Base-by-base conservation (phyloP, 805 yeast species). In the Maudiozyma barnettii region DNA sequence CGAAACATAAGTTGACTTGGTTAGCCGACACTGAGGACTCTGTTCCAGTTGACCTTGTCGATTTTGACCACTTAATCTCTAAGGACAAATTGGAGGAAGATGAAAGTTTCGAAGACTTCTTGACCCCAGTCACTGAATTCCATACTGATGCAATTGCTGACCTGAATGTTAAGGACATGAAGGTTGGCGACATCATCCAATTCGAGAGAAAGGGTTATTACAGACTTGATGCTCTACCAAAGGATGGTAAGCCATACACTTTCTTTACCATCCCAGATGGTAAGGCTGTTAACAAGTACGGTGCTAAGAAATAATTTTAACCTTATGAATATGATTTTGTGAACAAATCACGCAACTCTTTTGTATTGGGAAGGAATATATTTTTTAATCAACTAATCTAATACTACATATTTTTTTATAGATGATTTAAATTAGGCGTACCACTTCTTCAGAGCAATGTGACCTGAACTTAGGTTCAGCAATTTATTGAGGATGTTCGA, bases 221-320 rank as follows among this genome's bases (percentile, higher is more conserved):
- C 79, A 79, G 93, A 65, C 74, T 90, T 51, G 98, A 91, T 57
- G 55, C 72, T 53, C 46, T 59, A 45, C 74, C 74, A 51, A 66
- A 70, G 31, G 78, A 75, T 49, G 84, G 81, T 49, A 72, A 78
- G 57, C 78, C 79, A 52, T 82, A 79, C 52, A 82, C 84, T 44
- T 84, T 91, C 75, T 91, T 84, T 72, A 83, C 96, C 54, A 88
- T 91, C 58, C 98, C 98, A 52, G 98, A 91, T 67, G 98, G 98
- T 65, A 91, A 90, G 71, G 67, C 82, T 46, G 84, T 81, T 39
- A 81, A 81, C 68, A 77, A 73, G 58, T 83, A 84, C 65, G 91
- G 90, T 64, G 79, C 82, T 45, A 84, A 83, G 73, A 73, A 74
- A 63, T 68, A 65, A 54, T 68, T 33, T 8, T 8, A 13, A 13